Base-by-base conservation (phyloP, 2,329 filamentous ascomycete species). In the Hypoxylon sp. region DNA sequence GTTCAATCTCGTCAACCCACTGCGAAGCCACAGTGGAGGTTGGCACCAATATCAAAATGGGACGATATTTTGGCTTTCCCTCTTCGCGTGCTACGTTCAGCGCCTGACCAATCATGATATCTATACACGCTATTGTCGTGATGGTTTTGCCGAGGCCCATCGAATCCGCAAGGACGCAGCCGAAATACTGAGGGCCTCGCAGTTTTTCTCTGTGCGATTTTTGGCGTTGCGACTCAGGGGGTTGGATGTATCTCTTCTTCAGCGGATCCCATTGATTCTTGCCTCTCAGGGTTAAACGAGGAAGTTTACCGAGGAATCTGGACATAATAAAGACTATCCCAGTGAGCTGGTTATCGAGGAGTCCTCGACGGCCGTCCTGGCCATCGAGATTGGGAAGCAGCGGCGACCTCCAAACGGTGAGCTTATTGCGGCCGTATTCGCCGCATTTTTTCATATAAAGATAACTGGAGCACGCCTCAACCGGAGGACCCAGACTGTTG, bases 141-240 rank as follows among this genome's bases (percentile, higher is more conserved):
- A 75, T 50, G 0, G 72, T 75, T 55, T 75, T 75, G 1, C 73
- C 73, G 1, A 75, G 59, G 4, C 73, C 73, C 73, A 75, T 74
- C 0, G 71, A 73, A 26, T 75, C 73, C 0, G 71, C 72, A 1
- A 73, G 59, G 11, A 75, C 73, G 15, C 67, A 71, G n/a, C 72
- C 72, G 15, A 61, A 68, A 13, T 71, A 74, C 19, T 51, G 65
- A 0, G 71, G 70, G 6, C 70, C 68, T 13, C 58, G 62, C 1
- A 75, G 64, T 24, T 30, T 55, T 4, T 48, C n/a, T 20, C 68
- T 57, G 49, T 70, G 62, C 4, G 37, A n/a, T 11, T 32, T 50
- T 34, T 73, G 69, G 4, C 15, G 8, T 0, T 6, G 1, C 0
- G 63, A 68, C 34, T 63, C 44, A 0, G 43, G 46, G 1, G 3